Evolutionary conservation across 495 filamentous ascomycete genomes (phyloP).

Genomic region (Eremomyces bilateralis): DNA sequence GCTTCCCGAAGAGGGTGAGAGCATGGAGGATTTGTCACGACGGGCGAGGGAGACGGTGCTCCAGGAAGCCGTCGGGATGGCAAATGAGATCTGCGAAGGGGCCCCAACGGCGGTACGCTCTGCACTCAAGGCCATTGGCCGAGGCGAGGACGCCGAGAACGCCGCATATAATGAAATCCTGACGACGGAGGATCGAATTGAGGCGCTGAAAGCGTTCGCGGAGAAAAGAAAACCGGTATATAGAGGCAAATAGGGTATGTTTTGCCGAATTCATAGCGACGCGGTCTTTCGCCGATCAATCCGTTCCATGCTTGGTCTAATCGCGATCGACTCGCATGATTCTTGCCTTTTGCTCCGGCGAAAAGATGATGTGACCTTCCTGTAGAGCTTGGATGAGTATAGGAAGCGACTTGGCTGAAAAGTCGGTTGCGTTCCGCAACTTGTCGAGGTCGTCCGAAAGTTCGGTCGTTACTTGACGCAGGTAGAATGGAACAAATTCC

Average conservation of each 20-base stretch:
- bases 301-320: too few species aligned
- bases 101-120: slow-evolving; percentile 59
- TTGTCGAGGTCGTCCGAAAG: slow-evolving; percentile 53
- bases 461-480: slow-evolving; percentile 39
- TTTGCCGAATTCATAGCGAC: too few species aligned
- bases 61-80: slow-evolving; percentile 53
- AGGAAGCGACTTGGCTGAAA: slow-evolving; percentile 35
- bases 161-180: slow-evolving; percentile 59
- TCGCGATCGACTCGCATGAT: too few species aligned
- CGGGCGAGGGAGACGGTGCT: slow-evolving; percentile 30
- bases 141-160: slow-evolving; percentile 49
- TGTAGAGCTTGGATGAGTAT: slow-evolving; percentile 42
- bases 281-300: too few species aligned
- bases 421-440: slow-evolving; percentile 42
- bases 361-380: slow-evolving; percentile 28
- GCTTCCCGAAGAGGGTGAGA: slow-evolving; percentile 24
- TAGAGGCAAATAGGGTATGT: slow-evolving; percentile 36
- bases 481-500: slow-evolving; percentile 24
- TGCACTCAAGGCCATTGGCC: slow-evolving; percentile 45
- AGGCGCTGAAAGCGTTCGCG: slow-evolving; percentile 67
- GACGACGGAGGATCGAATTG: slow-evolving; percentile 60
- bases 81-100: slow-evolving; percentile 64
- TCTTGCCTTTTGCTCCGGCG: slow-evolving; percentile 16
- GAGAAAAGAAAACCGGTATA: slow-evolving; percentile 84
- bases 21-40: slow-evolving; percentile 28